Evolutionary conservation across 768 basidiomycete genomes (phyloP).

Genomic region (Tubosaeta brunneosetosa): DNA sequence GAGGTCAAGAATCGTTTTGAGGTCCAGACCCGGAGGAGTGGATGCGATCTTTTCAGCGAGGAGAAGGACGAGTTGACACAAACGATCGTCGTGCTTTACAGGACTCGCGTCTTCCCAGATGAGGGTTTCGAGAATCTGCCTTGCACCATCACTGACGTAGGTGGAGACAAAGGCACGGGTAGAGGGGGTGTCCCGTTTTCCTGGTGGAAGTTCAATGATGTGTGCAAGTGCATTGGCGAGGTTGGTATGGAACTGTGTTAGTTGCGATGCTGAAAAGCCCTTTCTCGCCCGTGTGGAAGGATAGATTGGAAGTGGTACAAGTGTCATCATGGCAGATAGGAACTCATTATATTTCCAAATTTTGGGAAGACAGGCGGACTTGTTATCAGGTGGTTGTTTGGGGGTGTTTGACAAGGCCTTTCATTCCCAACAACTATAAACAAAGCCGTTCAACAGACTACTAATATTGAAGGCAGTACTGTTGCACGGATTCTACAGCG

Average conservation of each 20-base stretch:
- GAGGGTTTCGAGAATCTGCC: conserved; percentile 46
- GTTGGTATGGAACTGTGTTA: conserved; percentile 42
- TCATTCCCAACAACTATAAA: conserved; percentile 7
- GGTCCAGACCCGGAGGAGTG: conserved; percentile 39
- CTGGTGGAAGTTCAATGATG: conserved; percentile 44
- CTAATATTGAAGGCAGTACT: too few relatives aligned
- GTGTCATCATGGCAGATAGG: conserved; percentile 21
- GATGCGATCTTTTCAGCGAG: conserved; percentile 54
- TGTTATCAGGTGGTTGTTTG: conserved; percentile 1
- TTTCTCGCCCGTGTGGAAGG: conserved; percentile 49
- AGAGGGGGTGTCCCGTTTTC: conserved; percentile 43
- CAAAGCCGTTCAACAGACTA: conserved; percentile 47
- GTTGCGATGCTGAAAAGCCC: conserved; percentile 48
- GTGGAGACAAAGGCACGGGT: conserved; percentile 49
- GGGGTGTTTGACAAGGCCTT: conserved; percentile 4
- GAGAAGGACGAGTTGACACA: conserved; percentile 46
- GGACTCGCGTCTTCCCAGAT: conserved; percentile 47
- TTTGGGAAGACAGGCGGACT: too few relatives aligned
- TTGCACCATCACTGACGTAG: conserved; percentile 55
- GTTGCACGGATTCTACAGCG: too few relatives aligned
- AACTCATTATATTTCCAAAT: neutral
- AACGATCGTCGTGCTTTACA: conserved; percentile 37
- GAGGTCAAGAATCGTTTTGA: conserved; percentile 58
- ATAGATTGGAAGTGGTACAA: conserved; percentile 46
- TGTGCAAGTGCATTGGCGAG: conserved; percentile 46